Conservation (phyloP, 306 rosid genomes). For the Cicer bijugum region DNA sequence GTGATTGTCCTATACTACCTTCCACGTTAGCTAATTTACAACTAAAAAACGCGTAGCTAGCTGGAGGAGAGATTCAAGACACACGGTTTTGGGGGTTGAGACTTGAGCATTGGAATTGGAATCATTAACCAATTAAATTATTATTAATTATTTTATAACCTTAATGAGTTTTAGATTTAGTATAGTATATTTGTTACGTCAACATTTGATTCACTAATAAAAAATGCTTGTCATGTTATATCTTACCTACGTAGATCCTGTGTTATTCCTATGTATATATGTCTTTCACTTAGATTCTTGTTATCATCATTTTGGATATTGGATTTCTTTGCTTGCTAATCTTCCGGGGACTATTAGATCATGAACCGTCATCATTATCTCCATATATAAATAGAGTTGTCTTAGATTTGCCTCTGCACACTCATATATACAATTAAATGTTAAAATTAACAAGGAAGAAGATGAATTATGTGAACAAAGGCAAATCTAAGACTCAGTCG, state of each 20-base stretch:
- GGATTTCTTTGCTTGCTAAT: conserved; percentile 37
- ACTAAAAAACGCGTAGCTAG: conserved; percentile 51
- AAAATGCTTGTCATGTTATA: conserved; percentile 21
- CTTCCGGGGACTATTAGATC: conserved; percentile 15
- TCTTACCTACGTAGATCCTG: conserved; percentile 19
- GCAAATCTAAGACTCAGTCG: neutral
- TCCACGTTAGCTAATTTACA: conserved; percentile 43
- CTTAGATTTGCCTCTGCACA: conserved; percentile 20
- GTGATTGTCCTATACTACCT: conserved; percentile 5
- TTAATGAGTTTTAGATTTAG: neutral
- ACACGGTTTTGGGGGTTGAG: conserved; percentile 50
- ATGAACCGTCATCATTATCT: conserved; percentile 23
- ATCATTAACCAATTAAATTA: conserved; percentile 14
- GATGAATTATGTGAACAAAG: too few species aligned
- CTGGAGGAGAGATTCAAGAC: conserved; percentile 40
- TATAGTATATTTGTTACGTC: conserved; percentile 34
- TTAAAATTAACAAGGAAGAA: conserved; percentile 34
- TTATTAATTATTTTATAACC: neutral
- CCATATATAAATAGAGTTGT: neutral
- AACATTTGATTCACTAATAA: conserved; percentile 13
- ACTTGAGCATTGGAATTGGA: neutral
- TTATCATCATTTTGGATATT: conserved; percentile 19
- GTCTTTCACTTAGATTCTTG: conserved; percentile 36
- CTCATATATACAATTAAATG: conserved; percentile 30
- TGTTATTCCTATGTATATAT: neutral